Evolutionary conservation across 805 yeast genomes (phyloP).

Genomic region (Debaryomyces tyrocola): DNA sequence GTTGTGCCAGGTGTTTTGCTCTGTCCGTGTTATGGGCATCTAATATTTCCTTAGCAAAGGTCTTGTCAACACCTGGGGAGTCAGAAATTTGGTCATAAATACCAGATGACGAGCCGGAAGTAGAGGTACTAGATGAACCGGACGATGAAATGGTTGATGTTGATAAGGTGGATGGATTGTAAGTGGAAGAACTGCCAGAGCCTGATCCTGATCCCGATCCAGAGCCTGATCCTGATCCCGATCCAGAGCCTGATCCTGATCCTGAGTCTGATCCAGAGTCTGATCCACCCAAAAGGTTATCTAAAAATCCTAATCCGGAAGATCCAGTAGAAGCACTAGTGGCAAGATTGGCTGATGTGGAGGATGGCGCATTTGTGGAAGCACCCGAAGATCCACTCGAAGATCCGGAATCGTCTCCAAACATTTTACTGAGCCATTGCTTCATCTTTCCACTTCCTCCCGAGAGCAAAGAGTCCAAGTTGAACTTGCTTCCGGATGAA

Average conservation of each 20-base stretch:
- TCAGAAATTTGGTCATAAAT: conserved; percentile 18
- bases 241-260: background rate
- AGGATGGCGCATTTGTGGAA: conserved; percentile 2
- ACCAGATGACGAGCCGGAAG: conserved; percentile 12
- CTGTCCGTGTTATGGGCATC: conserved; percentile 35
- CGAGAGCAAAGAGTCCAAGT: background rate
- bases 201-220: background rate
- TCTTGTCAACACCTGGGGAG: conserved; percentile 22
- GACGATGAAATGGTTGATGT: conserved; percentile 7
- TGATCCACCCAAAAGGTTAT: no score
- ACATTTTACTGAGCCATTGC: background rate
- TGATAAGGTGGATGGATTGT: conserved; percentile 1
- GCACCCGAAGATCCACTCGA: conserved; percentile 6
- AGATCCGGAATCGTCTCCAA: background rate
- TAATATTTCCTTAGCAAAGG: conserved; percentile 29
- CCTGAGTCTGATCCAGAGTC: background rate
- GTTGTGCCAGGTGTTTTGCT: conserved; percentile 28
- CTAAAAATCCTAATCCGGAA: conserved; percentile 1
- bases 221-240: background rate
- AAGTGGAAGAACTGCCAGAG: background rate
- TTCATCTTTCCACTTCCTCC: background rate
- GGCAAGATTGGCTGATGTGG: conserved; percentile 3
- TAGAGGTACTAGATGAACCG: conserved; percentile 4
- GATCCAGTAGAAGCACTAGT: conserved; percentile 6
- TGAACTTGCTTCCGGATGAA: conserved; percentile 9